Percentiles rank a stretch among this genome's conserved stretches.
Evolutionary conservation across 169 alveolate species (phyloP).

Genomic region (Cryptosporidium parvum): DNA sequence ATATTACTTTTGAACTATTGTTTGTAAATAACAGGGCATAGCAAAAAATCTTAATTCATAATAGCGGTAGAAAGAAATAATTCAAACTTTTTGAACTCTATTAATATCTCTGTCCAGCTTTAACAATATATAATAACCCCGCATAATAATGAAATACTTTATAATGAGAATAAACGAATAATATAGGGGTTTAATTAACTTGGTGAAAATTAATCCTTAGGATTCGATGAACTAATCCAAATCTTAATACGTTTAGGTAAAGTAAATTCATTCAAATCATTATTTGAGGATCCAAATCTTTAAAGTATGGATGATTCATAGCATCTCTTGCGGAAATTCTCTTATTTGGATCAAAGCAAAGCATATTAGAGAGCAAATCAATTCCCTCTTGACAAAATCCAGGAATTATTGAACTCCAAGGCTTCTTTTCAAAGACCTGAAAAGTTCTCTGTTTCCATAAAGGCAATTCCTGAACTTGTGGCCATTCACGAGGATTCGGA

Average conservation of each 20-base stretch:
- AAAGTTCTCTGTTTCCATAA: constrained; percentile 89
- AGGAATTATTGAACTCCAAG: constrained; percentile 79
- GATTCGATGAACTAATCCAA: not conserved
- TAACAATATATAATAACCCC: not conserved
- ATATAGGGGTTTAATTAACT: not conserved
- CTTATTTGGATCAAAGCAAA: constrained; percentile 92
- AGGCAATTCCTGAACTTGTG: constrained; percentile 92
- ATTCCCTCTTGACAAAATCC: constrained; percentile 88
- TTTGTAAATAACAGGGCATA: not conserved
- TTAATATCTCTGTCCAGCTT: not conserved
- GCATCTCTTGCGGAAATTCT: constrained; percentile 97
- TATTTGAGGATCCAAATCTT: constrained; percentile 79
- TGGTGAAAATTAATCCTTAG: not conserved
- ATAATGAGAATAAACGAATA: not conserved
- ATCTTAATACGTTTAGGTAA: too few relatives aligned
- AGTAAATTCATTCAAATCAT: not conserved
- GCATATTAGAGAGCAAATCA: constrained; percentile 92
- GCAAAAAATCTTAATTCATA: not conserved
- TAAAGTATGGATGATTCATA: constrained; percentile 94
- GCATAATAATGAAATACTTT: not conserved
- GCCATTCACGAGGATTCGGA: constrained; percentile 93
- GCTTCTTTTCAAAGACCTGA: constrained; percentile 39
- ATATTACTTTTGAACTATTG: not conserved
- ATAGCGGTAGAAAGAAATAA: not conserved
- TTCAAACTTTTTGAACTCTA: not conserved